A percentile compares a stretch with the other conserved stretches of the same genome.
These are phyloP conservation scores for Oehlia diaphana DNA, from an alignment of 192 early-diverging fungal species.

Conservation along the genomic window DNA sequence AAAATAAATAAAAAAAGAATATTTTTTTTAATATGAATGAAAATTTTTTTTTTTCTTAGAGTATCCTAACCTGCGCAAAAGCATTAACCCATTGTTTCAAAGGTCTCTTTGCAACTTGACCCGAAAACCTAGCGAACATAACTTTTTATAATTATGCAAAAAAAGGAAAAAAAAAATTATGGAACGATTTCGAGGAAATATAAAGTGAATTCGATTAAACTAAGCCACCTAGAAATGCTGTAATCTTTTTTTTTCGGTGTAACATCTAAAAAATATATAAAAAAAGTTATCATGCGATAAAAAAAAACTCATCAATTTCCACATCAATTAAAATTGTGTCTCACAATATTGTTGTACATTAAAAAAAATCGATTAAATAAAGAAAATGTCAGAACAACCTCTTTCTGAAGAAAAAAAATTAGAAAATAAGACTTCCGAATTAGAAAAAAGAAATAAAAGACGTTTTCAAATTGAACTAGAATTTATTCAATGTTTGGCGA, in stretches of 20 bases:
- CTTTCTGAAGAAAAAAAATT: not conserved
- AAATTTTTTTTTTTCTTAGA: not conserved
- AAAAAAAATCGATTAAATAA: not conserved
- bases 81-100: conserved; percentile 33
- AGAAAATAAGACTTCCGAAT: not conserved
- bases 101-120: conserved; percentile 38
- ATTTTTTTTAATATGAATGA: not conserved
- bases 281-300: not conserved
- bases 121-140: conserved; percentile 45
- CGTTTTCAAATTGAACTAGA: conserved; percentile 92
- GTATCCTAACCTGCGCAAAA: conserved; percentile 7
- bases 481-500: conserved; percentile 92
- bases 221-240: no score
- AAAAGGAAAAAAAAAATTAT: not conserved
- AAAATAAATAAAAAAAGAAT: not conserved
- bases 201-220: not conserved
- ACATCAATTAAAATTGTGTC: no score
- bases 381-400: not conserved
- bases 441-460: not conserved
- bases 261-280: not conserved
- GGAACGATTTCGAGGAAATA: no score
- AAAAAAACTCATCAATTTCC: not conserved
- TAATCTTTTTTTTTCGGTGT: not conserved
- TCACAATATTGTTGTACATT: no score
- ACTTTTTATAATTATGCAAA: not conserved